These are phyloP conservation scores for Terana coerulea DNA, from an alignment of 768 basidiomycete species.

Conservation along the genomic window DNA sequence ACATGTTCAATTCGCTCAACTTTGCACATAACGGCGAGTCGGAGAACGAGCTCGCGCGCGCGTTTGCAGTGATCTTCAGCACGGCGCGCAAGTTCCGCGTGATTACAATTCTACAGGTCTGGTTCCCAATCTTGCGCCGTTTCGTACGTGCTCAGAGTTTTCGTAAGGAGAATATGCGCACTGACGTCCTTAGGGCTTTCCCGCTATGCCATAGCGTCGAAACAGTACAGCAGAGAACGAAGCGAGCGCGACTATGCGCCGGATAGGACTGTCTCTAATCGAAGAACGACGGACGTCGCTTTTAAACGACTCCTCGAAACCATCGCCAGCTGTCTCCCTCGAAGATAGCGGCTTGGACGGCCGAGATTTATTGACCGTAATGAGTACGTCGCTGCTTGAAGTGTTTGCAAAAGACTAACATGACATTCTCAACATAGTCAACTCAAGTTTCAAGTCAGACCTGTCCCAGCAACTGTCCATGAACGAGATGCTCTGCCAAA, in stretches of 20 bases:
- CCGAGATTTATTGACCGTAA: constrained; percentile 50
- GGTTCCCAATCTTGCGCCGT: constrained; percentile 52
- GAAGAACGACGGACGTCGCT: constrained; percentile 43
- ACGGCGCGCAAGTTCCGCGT: constrained; percentile 50
- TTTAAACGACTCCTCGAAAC: no score
- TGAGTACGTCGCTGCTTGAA: constrained; percentile 15
- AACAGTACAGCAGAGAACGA: constrained; percentile 40
- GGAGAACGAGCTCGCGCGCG: constrained; percentile 50
- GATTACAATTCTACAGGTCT: constrained; percentile 49
- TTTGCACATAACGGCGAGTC: constrained; percentile 8
- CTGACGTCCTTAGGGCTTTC: neutral
- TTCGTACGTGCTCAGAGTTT: constrained; percentile 41
- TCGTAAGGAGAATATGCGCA: neutral
- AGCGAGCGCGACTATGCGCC: constrained; percentile 44
- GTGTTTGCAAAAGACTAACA: no score
- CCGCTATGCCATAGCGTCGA: constrained; percentile 46
- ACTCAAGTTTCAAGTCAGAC: constrained; percentile 49
- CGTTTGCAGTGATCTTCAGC: constrained; percentile 51
- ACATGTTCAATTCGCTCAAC: constrained; percentile 50
- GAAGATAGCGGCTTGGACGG: no score
- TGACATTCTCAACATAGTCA: no score
- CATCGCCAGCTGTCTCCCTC: no score
- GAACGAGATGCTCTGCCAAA: constrained; percentile 58
- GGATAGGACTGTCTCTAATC: constrained; percentile 52
- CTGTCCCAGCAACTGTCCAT: constrained; percentile 48